Evolutionary conservation across 2,329 filamentous ascomycete genomes (phyloP).

Genomic region (Onygenales sp.): DNA sequence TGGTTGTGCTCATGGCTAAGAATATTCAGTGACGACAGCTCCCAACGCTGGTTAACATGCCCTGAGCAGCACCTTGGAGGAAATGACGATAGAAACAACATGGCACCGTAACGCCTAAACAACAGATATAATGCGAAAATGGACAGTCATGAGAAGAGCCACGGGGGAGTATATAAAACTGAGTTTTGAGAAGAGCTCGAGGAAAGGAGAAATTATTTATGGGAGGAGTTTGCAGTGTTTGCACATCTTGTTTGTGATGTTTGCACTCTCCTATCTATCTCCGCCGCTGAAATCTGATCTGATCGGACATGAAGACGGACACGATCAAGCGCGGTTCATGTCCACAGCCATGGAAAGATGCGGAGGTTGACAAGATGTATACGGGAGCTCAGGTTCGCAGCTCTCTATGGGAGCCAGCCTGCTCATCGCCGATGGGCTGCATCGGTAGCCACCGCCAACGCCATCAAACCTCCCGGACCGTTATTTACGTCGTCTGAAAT

Average conservation of each 20-base stretch:
- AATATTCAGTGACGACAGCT: constrained; percentile 1
- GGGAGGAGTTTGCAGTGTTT: constrained; percentile 8
- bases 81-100: constrained; percentile 3
- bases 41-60: not conserved
- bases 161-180: not conserved
- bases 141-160: not conserved
- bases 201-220: not conserved
- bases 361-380: constrained; percentile 19
- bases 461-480: constrained; percentile 6
- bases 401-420: not conserved
- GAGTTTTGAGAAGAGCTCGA: not conserved
- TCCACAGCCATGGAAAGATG: constrained; percentile 15
- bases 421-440: constrained; percentile 13
- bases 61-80: constrained; percentile 1
- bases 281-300: not conserved
- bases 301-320: not conserved
- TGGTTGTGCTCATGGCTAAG: constrained; percentile 28
- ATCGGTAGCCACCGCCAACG: constrained; percentile 10
- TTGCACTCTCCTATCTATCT: constrained; percentile 23
- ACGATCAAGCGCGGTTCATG: not conserved
- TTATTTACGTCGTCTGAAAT: constrained; percentile 29
- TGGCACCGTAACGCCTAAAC: constrained; percentile 3
- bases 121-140: not conserved
- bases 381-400: constrained; percentile 7
- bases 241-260: constrained; percentile 15